Evolutionary conservation across 352 stramenopile species (phyloP), one percentile per base, ranked within the genome.

Genomic region (Phytophthora quininea): DNA sequence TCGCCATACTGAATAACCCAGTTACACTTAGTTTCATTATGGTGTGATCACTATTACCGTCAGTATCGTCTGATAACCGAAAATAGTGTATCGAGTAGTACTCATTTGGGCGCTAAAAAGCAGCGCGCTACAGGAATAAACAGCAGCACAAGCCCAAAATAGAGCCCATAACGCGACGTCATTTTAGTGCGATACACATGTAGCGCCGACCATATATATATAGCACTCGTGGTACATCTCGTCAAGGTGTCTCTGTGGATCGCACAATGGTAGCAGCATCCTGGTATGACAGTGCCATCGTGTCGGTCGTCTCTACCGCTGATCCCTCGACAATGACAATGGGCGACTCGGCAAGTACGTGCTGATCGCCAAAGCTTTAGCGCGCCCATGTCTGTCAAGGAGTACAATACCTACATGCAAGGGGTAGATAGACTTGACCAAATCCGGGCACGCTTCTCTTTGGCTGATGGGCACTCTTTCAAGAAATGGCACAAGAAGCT

Each of bases 351-450:
- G 11, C 33, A 65, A 33, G 56, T 68, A 11, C 35, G 50, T 15
- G 43, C 63, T 31, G 35, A 68, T 11, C 53, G 31, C 0, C 14
- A 14, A 27, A 32, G 15, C 4, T 73, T 69, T 46, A 64, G 45
- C 43, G 53, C 62, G 30, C 64, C 72, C 9, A 67, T 51, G 14
- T 64, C 45, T 38, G 48, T 77, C 49, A 72, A 67, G 27, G 30
- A 71, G 27, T 80, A 80, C 54, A 77, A 81, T 38, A 29, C 69
- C 4, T 24, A 73, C 42, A 76, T 78, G 73, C 69, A 81, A 42
- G 73, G 69, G 0, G 69, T 78, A 1, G 73, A 78, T 27, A n/a
- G 69, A 0, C 51, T 60, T 27, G 69, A 78, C 19, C 19, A 24
- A 24, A 24, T 0, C 19, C 19, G 19, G 19, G 19, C 19, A 24